Conservation (phyloP, 176 grass and related monocot genomes). For the Tillandsia fasciculata region DNA sequence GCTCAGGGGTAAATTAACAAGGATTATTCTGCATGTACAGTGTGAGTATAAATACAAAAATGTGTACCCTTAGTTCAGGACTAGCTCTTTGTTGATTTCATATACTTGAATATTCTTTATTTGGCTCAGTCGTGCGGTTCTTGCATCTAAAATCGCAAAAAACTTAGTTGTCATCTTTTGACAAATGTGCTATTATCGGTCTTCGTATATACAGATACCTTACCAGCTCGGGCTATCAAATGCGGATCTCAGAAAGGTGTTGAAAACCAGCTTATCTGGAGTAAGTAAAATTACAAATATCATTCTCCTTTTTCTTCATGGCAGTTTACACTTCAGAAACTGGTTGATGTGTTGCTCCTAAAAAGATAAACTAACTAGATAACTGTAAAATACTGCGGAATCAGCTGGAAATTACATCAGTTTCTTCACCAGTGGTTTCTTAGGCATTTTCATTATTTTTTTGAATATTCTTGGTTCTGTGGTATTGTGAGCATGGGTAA, state of each 20-base stretch:
- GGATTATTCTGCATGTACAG: too few species aligned
- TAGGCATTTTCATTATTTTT: neutral
- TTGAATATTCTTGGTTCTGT: constrained; percentile 3
- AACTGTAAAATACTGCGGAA: too few species aligned
- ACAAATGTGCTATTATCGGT: constrained; percentile 8
- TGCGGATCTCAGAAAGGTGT: constrained; percentile 82
- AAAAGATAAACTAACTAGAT: too few species aligned
- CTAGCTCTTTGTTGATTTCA: too few species aligned
- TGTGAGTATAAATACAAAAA: too few species aligned
- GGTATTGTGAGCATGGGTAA: constrained; percentile 4
- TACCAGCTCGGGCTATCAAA: constrained; percentile 85
- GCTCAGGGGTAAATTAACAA: too few species aligned
- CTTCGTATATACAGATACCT: constrained; percentile 60
- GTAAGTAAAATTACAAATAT: constrained; percentile 40
- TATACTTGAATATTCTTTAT: too few species aligned
- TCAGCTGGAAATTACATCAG: too few species aligned
- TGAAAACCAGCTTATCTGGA: constrained; percentile 80
- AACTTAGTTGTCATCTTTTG: neutral
- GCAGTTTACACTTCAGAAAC: too few species aligned
- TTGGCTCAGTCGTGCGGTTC: neutral
- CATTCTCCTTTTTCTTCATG: neutral
- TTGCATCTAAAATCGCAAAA: neutral
- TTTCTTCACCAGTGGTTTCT: neutral
- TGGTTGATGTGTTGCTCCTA: too few species aligned
- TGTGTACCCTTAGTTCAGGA: too few species aligned